Conservation (phyloP, 2,329 filamentous ascomycete genomes). For the Colletotrichum gigasporum region DNA sequence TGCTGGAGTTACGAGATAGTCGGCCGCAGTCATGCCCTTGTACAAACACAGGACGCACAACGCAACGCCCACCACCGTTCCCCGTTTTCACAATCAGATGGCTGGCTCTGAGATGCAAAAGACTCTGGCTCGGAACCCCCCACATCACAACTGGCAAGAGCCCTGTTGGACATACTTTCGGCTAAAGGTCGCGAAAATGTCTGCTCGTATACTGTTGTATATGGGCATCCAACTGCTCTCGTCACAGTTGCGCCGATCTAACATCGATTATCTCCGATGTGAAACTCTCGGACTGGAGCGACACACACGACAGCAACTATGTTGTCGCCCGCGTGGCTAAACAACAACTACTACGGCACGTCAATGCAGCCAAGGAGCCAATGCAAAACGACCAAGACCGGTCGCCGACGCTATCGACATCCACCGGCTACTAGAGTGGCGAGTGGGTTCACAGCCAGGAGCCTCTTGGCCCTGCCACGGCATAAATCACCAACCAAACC, state of each 20-base stretch:
- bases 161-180: neutral
- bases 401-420: slow-evolving; percentile 1
- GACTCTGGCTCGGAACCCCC: slow-evolving; percentile 6
- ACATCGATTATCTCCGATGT: neutral
- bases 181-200: neutral
- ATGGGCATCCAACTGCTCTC: neutral
- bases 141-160: slow-evolving; percentile 18
- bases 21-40: no score
- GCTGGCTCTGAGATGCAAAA: neutral
- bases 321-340: slow-evolving; percentile 1
- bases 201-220: neutral
- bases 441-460: neutral
- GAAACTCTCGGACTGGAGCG: slow-evolving; percentile 16
- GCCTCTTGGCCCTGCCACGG: neutral
- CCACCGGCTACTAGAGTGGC: neutral
- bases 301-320: neutral
- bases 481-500: neutral
- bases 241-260: slow-evolving; percentile 22
- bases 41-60: neutral
- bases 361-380: slow-evolving; percentile 10
- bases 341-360: neutral
- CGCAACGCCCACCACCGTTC: neutral
- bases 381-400: neutral
- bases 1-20: no score
- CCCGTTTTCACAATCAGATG: neutral